Evolutionary conservation across 768 basidiomycete species (phyloP).

Genomic region (Porphyrellus cyaneotinctus): DNA sequence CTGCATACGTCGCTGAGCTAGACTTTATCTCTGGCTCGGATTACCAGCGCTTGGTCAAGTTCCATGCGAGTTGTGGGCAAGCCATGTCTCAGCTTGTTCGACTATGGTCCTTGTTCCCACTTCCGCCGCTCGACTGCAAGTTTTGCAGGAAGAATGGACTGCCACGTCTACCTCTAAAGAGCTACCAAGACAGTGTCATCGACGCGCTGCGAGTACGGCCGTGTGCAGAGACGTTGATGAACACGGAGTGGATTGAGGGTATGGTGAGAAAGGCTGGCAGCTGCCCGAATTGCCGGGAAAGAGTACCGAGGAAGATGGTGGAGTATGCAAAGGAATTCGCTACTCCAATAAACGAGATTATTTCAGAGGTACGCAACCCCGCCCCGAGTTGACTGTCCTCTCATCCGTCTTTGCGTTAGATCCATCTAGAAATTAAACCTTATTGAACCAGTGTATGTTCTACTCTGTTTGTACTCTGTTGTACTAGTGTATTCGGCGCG

Average conservation of each 20-base stretch:
- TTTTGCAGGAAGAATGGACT: conserved; percentile 34
- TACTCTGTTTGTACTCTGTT: background rate
- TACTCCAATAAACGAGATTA: conserved; percentile 25
- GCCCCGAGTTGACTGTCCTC: background rate
- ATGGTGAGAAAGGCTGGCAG: conserved; percentile 31
- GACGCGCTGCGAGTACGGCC: conserved; percentile 31
- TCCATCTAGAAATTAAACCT: conserved; percentile 27
- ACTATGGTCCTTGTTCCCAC: conserved; percentile 30
- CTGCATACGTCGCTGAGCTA: conserved; percentile 33
- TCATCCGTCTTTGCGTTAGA: conserved; percentile 10
- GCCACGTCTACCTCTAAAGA: conserved; percentile 29
- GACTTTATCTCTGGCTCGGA: conserved; percentile 36
- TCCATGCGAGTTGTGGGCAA: conserved; percentile 33
- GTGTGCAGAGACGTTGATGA: conserved; percentile 29
- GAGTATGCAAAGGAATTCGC: conserved; percentile 29
- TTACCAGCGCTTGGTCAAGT: conserved; percentile 35
- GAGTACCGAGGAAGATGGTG: conserved; percentile 28
- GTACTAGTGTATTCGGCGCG: background rate
- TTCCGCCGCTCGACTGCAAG: conserved; percentile 33
- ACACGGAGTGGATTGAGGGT: conserved; percentile 29
- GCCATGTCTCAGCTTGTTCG: conserved; percentile 32
- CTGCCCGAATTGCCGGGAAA: conserved; percentile 27
- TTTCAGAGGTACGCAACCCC: conserved; percentile 24
- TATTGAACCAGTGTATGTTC: conserved; percentile 20
- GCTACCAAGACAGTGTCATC: conserved; percentile 33